Conservation (phyloP, 306 rosid species). For the Cucumis sativus region DNA sequence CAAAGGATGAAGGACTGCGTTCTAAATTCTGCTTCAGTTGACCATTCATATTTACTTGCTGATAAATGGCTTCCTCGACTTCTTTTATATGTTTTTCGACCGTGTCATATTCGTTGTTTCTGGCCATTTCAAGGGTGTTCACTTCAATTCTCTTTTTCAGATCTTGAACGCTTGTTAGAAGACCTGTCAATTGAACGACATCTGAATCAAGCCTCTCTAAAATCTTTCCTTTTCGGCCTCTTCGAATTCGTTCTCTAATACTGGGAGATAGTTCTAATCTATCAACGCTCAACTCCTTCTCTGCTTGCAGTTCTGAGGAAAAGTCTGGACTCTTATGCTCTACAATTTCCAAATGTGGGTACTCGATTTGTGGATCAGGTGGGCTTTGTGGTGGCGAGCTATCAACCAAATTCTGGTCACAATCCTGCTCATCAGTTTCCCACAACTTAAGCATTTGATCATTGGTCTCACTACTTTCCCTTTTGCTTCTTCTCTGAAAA, state of each 20-base stretch:
- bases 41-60: conserved; percentile 43
- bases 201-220: conserved; percentile 72
- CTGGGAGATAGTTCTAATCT: conserved; percentile 41
- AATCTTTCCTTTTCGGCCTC: conserved; percentile 46
- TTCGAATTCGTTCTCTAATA: conserved; percentile 33
- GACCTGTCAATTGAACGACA: conserved; percentile 40
- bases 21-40: conserved; percentile 46
- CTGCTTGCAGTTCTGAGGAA: conserved; percentile 46
- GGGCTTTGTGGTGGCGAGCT: conserved; percentile 22
- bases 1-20: conserved; percentile 30
- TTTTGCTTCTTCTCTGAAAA: conserved; percentile 35
- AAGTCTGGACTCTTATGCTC: conserved; percentile 21
- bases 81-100: conserved; percentile 62
- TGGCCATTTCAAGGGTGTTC: conserved; percentile 38
- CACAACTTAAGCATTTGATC: conserved; percentile 91
- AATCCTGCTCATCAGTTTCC: conserved; percentile 61
- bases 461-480: conserved; percentile 37
- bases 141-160: conserved; percentile 50
- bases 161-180: conserved; percentile 45
- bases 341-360: conserved; percentile 23
- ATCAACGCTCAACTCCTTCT: conserved; percentile 72
- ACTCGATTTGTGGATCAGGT: conserved; percentile 22
- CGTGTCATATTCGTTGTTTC: conserved; percentile 35
- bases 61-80: conserved; percentile 56
- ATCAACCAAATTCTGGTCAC: conserved; percentile 17